Conservation (phyloP, 768 basidiomycete genomes). For the Dendrothele bispora region DNA sequence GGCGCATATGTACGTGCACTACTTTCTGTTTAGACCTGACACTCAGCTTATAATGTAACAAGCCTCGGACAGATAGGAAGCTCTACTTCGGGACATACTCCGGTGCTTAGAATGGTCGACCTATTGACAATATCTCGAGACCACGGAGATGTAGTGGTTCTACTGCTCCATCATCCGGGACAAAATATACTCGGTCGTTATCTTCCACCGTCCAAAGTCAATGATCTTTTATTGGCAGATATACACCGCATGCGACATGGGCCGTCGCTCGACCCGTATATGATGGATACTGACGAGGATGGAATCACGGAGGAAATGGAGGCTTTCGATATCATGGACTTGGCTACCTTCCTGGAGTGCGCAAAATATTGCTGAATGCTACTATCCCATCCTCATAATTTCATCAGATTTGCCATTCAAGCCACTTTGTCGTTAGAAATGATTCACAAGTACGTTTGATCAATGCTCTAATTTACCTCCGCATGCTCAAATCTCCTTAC, state of each 20-base stretch:
- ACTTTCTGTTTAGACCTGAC: not conserved
- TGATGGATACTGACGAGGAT: conserved; percentile 45
- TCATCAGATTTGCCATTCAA: conserved; percentile 66
- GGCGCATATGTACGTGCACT: conserved; percentile 60
- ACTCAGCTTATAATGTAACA: not conserved
- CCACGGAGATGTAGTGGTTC: conserved; percentile 66
- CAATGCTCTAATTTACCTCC: conserved; percentile 1
- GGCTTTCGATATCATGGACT: conserved; percentile 70
- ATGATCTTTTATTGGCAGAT: conserved; percentile 65
- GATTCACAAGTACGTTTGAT: conserved; percentile 52
- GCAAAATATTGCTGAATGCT: conserved; percentile 16
- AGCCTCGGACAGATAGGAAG: conserved; percentile 53
- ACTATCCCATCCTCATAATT: conserved; percentile 5
- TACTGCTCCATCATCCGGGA: conserved; percentile 72
- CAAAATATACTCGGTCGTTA: conserved; percentile 70
- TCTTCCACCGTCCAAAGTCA: conserved; percentile 64
- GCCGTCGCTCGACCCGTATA: conserved; percentile 47
- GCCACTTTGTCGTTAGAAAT: conserved; percentile 71
- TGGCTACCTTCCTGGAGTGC: conserved; percentile 75
- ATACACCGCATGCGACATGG: conserved; percentile 39
- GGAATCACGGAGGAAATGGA: conserved; percentile 53
- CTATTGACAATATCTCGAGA: conserved; percentile 65
- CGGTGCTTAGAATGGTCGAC: conserved; percentile 59
- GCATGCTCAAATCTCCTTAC: conserved; percentile 9
- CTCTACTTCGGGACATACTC: conserved; percentile 51